Evolutionary conservation across 2,329 filamentous ascomycete species (phyloP).

Genomic region (Aspergillus spinulosporus): DNA sequence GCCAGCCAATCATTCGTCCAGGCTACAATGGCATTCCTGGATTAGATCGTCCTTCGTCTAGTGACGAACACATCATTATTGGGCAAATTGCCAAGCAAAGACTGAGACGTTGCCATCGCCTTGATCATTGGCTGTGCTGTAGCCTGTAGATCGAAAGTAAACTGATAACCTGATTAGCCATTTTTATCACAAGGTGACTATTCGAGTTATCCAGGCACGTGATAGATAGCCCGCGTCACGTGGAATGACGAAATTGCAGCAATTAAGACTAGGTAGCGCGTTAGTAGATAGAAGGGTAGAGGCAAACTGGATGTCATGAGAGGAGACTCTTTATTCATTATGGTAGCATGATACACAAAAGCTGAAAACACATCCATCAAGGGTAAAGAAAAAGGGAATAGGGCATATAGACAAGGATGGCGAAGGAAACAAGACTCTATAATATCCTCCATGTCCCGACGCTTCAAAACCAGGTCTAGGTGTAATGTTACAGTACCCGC

Average conservation of each 20-base stretch:
- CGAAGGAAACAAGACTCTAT: slow-evolving; percentile 28
- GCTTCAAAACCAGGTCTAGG: slow-evolving; percentile 37
- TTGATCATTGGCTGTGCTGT: not conserved
- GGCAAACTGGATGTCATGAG: slow-evolving; percentile 22
- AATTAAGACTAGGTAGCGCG: not conserved
- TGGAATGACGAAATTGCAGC: not conserved
- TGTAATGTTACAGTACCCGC: slow-evolving; percentile 44
- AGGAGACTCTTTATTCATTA: slow-evolving; percentile 32
- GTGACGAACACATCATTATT: slow-evolving; percentile 12
- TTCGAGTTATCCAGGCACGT: not conserved
- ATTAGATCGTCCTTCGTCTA: slow-evolving; percentile 19
- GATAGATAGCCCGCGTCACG: not conserved
- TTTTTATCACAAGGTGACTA: not conserved
- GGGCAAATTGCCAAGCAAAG: slow-evolving; percentile 3
- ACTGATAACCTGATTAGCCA: too few relatives aligned
- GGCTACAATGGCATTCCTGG: slow-evolving; percentile 1
- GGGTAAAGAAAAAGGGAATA: slow-evolving; percentile 17
- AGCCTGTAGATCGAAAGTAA: not conserved
- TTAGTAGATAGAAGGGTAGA: not conserved
- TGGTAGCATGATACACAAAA: slow-evolving; percentile 27
- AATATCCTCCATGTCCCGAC: slow-evolving; percentile 25
- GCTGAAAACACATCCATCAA: slow-evolving; percentile 20
- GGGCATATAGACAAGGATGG: slow-evolving; percentile 19
- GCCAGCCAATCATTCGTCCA: slow-evolving; percentile 4
- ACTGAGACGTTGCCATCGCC: not conserved